A percentile compares a stretch with the other conserved stretches of the same genome.
These are phyloP conservation scores for Vigna angularis DNA, from an alignment of 306 rosid genomes.

Conservation along the genomic window DNA sequence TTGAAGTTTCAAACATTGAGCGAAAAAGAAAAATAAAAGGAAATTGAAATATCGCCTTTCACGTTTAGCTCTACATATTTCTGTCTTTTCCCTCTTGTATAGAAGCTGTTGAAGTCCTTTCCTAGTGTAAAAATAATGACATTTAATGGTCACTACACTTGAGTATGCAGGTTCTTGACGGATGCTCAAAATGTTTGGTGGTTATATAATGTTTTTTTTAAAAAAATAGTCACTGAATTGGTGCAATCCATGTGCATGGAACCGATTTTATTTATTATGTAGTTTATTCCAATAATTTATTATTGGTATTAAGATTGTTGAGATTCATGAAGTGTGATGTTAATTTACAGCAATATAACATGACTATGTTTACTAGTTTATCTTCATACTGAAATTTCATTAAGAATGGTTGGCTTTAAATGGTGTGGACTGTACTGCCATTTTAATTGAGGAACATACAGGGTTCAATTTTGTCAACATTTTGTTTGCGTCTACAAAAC, in stretches of 20 bases:
- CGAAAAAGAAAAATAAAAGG: not conserved
- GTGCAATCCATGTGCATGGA: constrained; percentile 11
- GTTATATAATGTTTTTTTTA: not conserved
- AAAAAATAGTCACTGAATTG: not conserved
- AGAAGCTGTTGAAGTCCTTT: not conserved
- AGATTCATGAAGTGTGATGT: not conserved
- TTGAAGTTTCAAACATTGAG: constrained; percentile 3
- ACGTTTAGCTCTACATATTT: not conserved
- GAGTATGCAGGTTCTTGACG: constrained; percentile 39
- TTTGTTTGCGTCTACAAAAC: not conserved
- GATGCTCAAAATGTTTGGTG: constrained; percentile 25
- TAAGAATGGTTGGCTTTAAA: not conserved
- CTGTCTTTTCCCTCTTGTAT: not conserved
- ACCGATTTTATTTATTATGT: not conserved
- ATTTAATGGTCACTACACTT: not conserved
- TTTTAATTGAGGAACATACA: not conserved
- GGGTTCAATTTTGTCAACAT: not conserved
- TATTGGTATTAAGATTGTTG: not conserved
- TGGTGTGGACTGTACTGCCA: no score
- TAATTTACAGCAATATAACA: not conserved
- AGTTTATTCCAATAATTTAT: not conserved
- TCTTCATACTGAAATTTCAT: not conserved
- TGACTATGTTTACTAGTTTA: not conserved
- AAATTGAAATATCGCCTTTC: not conserved
- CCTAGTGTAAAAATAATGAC: not conserved